Evolutionary conservation across 768 basidiomycete genomes (phyloP).

Genomic region (Phanerochaete sordida): DNA sequence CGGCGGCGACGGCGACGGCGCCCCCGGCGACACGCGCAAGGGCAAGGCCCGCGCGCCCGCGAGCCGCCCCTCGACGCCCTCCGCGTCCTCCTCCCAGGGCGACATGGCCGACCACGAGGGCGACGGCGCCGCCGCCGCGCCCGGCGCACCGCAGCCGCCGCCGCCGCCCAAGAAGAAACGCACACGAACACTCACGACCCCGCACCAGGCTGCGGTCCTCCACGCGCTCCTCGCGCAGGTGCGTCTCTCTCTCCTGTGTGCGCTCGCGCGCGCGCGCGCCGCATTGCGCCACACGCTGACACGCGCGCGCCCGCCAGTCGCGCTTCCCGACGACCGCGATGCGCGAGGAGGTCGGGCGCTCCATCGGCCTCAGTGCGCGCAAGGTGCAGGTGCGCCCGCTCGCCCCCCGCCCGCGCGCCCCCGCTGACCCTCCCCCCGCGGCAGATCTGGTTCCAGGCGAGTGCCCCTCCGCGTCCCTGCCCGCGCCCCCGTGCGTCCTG

Average conservation of each 20-base stretch:
- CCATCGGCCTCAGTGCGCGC: constrained; percentile 85
- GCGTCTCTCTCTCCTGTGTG: constrained; percentile 15
- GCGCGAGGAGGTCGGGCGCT: constrained; percentile 83
- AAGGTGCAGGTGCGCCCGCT: constrained; percentile 70
- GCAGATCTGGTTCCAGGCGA: constrained; percentile 90
- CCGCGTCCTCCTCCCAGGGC: constrained; percentile 28
- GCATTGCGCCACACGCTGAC: no score
- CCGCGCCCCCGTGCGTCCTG: constrained; percentile 8
- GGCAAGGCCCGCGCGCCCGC: constrained; percentile 3
- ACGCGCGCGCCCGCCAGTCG: constrained; percentile 60
- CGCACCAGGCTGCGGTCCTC: constrained; percentile 84
- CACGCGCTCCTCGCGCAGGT: constrained; percentile 87
- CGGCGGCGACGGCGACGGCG: constrained; percentile 3
- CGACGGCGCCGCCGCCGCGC: constrained; percentile 27
- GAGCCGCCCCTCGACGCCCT: constrained; percentile 23
- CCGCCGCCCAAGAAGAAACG: constrained; percentile 71
- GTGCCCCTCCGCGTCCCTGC: constrained; percentile 4
- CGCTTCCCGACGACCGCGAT: constrained; percentile 85
- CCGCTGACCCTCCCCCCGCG: neutral
- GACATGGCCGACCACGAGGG: constrained; percentile 57
- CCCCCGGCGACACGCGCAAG: neutral
- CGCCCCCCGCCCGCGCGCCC: neutral
- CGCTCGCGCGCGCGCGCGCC: no score
- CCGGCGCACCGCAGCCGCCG: constrained; percentile 9
- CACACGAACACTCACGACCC: constrained; percentile 80